phyloP scores from a whole-genome alignment of 768 basidiomycete species.

The Rhodotorula sphaerocarpa region DNA sequence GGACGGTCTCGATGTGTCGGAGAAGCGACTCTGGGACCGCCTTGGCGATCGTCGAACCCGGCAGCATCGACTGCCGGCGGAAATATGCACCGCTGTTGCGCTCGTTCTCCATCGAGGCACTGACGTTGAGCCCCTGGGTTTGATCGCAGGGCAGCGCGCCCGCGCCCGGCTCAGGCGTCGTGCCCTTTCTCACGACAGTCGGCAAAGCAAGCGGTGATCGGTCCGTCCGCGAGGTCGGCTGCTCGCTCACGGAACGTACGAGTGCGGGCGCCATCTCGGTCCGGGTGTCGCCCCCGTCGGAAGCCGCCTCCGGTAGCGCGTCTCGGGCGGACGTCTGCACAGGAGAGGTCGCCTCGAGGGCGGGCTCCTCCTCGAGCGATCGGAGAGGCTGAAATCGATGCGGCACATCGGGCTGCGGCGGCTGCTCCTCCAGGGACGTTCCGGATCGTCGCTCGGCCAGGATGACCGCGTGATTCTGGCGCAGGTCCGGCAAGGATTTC shows the following conservation, averaged over 20 bases:
- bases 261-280: neutral
- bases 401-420: slow-evolving; percentile 2
- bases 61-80: slow-evolving; percentile 73
- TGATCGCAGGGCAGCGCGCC: neutral
- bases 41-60: slow-evolving; percentile 54
- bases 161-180: neutral
- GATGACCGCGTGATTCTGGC: slow-evolving; percentile 48
- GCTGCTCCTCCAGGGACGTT: neutral
- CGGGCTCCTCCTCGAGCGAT: neutral
- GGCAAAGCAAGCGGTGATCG: slow-evolving; percentile 34
- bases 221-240: slow-evolving; percentile 6
- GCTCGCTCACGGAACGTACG: slow-evolving; percentile 11
- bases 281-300: neutral
- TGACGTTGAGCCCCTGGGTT: neutral
- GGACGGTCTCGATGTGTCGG: slow-evolving; percentile 71
- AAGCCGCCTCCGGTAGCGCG: neutral
- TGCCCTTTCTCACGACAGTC: slow-evolving; percentile 23
- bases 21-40: slow-evolving; percentile 63
- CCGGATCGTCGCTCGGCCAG: slow-evolving; percentile 41
- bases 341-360: neutral
- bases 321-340: no score
- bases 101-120: slow-evolving; percentile 49
- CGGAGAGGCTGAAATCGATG: neutral
- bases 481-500: slow-evolving; percentile 80
- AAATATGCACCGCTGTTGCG: slow-evolving; percentile 87